Base-by-base conservation (phyloP, 2,329 filamentous ascomycete genomes). In the Thielaviopsis ethacetica region DNA sequence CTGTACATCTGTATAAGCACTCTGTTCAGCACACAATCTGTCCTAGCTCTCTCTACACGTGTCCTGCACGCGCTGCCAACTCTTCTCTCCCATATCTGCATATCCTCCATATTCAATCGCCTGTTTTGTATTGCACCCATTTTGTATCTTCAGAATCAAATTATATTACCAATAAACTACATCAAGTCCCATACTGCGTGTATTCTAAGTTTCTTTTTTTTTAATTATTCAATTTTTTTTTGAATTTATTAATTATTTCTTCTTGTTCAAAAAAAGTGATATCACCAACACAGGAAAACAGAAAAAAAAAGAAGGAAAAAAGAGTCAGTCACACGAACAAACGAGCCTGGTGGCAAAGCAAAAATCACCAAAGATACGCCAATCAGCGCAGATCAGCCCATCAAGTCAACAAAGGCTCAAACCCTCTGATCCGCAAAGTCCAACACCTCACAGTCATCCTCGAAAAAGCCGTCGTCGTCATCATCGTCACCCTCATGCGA, bases 361-460 rank as follows among this genome's bases (percentile, higher is more conserved):
- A 34, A 34, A 12, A 2, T n/a, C n/a, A 34, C 5, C 30, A 34
- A 34, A 34, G 30, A 34, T 12, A 34, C 7, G 30, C 10, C 5
- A 34, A 49, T 44, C 54, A 56, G 21, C 53, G 27, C 47, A 10
- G 5, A 41, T 30, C 53, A 30, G 38, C 22, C 53, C n/a, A n/a
- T n/a, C n/a, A n/a, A n/a, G n/a, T n/a, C n/a, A n/a, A n/a, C 51
- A 56, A 41, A 24, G 30, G 47, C 34, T 58, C 21, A 62, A 27
- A 60, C 58, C 68, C 81, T 73, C 71, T 84, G 81, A 65, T 83
- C 81, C 24, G 89, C 87, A 78, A 93, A 94, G 72, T 95, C 89
- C 63, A 95, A 78, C 60, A 95, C 86, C 69, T 95, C 89, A 65
- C 88, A 93, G 67, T 94, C 90, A 68, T 95, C 88, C 71, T 95